These are phyloP conservation scores for Glycine soja DNA, from an alignment of 306 rosid species.

Conservation along the genomic window DNA sequence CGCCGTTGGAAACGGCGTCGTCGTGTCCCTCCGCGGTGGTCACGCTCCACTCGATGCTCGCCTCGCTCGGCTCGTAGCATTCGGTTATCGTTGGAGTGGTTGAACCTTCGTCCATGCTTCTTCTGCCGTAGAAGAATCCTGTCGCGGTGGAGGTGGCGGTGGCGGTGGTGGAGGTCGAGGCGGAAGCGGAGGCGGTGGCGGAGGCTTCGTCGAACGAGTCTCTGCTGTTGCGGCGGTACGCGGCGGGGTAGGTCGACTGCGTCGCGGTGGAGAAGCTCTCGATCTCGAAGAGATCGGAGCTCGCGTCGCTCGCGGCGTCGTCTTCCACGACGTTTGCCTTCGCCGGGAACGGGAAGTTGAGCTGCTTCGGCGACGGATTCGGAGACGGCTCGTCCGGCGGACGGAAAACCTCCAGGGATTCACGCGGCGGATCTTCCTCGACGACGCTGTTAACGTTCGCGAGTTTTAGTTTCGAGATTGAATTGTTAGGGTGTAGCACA, in stretches of 20 bases:
- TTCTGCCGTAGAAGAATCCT: conserved; percentile 32
- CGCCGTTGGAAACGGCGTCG: conserved; percentile 2
- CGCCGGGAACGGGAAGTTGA: conserved; percentile 30
- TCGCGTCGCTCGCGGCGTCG: conserved; percentile 81
- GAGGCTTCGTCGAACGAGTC: conserved; percentile 65
- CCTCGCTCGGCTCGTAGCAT: conserved; percentile 81
- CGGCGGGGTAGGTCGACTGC: conserved; percentile 40
- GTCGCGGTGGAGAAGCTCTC: conserved; percentile 72
- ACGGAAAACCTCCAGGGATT: conserved; percentile 65
- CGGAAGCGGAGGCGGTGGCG: neutral
- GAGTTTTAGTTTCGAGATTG: conserved; percentile 34
- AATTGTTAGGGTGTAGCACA: conserved; percentile 51
- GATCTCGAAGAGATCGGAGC: conserved; percentile 89
- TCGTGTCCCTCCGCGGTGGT: conserved; percentile 79
- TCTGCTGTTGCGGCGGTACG: conserved; percentile 46
- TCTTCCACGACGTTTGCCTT: conserved; percentile 36
- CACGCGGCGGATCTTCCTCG: conserved; percentile 61
- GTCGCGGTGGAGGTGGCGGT: neutral
- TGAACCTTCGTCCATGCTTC: conserved; percentile 56
- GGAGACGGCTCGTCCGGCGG: conserved; percentile 40
- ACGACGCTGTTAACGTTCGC: conserved; percentile 34
- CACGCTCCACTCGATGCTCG: conserved; percentile 90
- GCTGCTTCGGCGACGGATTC: conserved; percentile 1
- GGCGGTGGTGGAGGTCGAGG: neutral
- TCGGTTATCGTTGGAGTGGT: conserved; percentile 59